These are phyloP conservation scores for Camellia oleifera DNA, from an alignment of 179 eudicot genomes.

Conservation along the genomic window DNA sequence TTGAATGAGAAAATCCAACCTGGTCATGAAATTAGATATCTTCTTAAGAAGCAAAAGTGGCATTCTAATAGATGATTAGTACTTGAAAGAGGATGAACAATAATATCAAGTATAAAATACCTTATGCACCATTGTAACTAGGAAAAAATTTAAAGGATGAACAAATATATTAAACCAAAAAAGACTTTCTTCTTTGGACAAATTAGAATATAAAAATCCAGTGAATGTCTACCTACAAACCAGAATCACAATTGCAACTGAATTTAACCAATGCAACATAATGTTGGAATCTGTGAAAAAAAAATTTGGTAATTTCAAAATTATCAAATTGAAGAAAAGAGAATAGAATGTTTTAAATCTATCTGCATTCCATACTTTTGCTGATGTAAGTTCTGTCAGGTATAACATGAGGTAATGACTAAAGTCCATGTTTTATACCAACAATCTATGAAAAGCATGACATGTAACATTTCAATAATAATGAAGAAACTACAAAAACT, in stretches of 20 bases:
- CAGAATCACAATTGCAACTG: slow-evolving; percentile 4
- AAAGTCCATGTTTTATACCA: not conserved
- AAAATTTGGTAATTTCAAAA: slow-evolving; percentile 1
- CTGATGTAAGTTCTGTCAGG: not conserved
- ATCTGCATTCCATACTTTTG: not conserved
- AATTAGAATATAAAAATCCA: not conserved
- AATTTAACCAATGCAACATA: not conserved
- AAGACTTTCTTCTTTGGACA: not conserved
- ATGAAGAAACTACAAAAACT: not conserved
- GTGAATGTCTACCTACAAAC: not conserved
- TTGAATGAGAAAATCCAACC: slow-evolving; percentile 94
- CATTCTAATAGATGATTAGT: slow-evolving; percentile 1
- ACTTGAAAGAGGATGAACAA: not conserved
- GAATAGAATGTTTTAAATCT: not conserved
- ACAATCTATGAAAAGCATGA: not conserved
- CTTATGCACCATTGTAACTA: not conserved
- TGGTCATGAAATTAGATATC: slow-evolving; percentile 18
- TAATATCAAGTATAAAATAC: not conserved
- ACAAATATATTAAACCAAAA: not conserved
- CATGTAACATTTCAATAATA: not conserved
- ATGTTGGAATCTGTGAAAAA: not conserved
- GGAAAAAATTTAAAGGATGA: not conserved
- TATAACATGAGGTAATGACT: not conserved
- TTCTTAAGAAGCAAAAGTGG: slow-evolving; percentile 11
- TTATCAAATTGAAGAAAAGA: not conserved